Evolutionary conservation across 2,329 filamentous ascomycete genomes (phyloP), one percentile per base, ranked within the genome.

Genomic region (Colletotrichum sp.): DNA sequence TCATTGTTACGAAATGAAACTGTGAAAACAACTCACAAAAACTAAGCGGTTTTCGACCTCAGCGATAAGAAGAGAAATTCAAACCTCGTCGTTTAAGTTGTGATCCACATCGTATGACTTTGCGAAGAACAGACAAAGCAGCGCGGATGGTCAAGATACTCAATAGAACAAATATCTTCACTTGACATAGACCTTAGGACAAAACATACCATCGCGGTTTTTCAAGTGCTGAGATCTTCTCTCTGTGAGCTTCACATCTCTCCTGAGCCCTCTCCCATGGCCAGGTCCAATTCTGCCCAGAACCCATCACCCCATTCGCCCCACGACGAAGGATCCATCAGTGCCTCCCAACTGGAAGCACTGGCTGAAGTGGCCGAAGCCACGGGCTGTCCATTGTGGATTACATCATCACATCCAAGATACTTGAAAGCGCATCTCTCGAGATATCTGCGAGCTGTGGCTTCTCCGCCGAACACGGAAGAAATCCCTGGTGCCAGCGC

Each of bases 401-500:
- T 30, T 16, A 57, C 21, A 63, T 70, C 57, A n/a, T 66, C 21
- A 16, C 32, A 28, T 62, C 34, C 28, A 39, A 72, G 34, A 36
- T 71, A 71, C 16, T 70, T 49, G 24, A 69, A 49, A 30, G 65
- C 67, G 34, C 67, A 70, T 60, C 55, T 28, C 52, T 70, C 67
- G 16, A 69, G 66, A 34, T 69, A 69, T 26, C 4, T 55, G 9
- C 66, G 66, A 30, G 66, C 66, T 18, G 66, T 60, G 26, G 21
- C 44, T 26, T 69, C 66, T n/a, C 66, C 66, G 16, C 66, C 66
- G 30, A 69, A 69, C 16, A 69, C 66, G 7, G 66, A 70, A 49
- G 24, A 70, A 24, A 70, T 70, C 10, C 18, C 55, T 60, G 67
- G 67, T n/a, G 34, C 67, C 16, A 70, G 52, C 16, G 55, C 18